Conservation (phyloP, 1,284 basidiomycete genomes). For the Pyrrhoderma noxium region DNA sequence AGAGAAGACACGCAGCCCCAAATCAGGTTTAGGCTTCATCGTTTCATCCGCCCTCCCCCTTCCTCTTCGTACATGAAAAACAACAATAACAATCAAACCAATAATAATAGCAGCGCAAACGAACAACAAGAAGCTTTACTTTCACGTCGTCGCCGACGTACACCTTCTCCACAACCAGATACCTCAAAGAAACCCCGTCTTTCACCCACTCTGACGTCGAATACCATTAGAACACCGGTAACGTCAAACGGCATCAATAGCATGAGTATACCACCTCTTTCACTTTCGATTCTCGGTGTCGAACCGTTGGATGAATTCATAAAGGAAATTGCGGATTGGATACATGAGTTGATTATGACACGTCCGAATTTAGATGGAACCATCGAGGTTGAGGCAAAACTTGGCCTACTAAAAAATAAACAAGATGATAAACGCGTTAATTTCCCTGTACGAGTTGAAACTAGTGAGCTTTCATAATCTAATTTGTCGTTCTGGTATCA, state of each 20-base stretch:
- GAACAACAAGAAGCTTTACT: background rate
- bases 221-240: conserved; percentile 21
- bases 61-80: too few relatives aligned
- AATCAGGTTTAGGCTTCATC: too few relatives aligned
- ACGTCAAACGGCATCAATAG: conserved; percentile 30
- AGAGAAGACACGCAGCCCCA: too few relatives aligned
- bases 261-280: conserved; percentile 41
- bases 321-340: conserved; percentile 84
- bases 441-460: conserved; percentile 80
- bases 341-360: conserved; percentile 61
- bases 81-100: conserved; percentile 2
- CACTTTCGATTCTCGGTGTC: conserved; percentile 85
- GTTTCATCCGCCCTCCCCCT: too few relatives aligned
- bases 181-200: conserved; percentile 11
- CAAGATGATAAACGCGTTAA: conserved; percentile 47
- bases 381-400: conserved; percentile 89
- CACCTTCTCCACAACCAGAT: conserved; percentile 5
- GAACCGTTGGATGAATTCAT: conserved; percentile 92
- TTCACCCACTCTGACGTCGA: conserved; percentile 25
- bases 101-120: background rate
- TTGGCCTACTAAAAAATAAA: conserved; percentile 73
- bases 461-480: conserved; percentile 52
- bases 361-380: conserved; percentile 37
- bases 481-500: conserved; percentile 15
- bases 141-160: conserved; percentile 1